Percentiles rank a stretch among this genome's conserved stretches.
phyloP scores from a whole-genome alignment of 2,329 filamentous ascomycete species.

The Microcera coccophila region DNA sequence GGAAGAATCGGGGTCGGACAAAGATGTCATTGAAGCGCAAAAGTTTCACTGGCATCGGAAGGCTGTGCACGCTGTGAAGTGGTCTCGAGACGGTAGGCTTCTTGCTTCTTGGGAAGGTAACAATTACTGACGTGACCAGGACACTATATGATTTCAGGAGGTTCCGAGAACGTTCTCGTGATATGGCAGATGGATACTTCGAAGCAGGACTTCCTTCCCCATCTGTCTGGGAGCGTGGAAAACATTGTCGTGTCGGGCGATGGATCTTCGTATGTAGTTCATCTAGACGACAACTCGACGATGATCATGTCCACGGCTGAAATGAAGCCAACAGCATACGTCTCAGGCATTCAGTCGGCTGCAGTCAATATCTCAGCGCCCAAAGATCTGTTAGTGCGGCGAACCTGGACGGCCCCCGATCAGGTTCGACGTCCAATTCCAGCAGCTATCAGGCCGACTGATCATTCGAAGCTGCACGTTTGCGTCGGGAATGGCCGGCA shows the following conservation, averaged over 20 bases:
- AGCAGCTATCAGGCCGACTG: slow-evolving; percentile 58
- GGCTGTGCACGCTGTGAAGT: slow-evolving; percentile 79
- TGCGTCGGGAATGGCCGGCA: slow-evolving; percentile 62
- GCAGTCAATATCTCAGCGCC: slow-evolving; percentile 48
- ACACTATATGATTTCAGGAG: slow-evolving; percentile 91
- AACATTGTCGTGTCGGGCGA: slow-evolving; percentile 76
- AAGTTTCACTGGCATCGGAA: slow-evolving; percentile 89
- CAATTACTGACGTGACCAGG: slow-evolving; percentile 53
- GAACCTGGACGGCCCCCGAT: slow-evolving; percentile 46
- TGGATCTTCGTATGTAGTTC: slow-evolving; percentile 78
- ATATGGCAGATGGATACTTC: slow-evolving; percentile 91
- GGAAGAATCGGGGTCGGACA: slow-evolving; percentile 36
- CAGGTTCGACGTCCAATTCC: slow-evolving; percentile 51
- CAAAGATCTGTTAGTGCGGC: slow-evolving; percentile 51
- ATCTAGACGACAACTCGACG: slow-evolving; percentile 85
- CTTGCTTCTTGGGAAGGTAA: not conserved
- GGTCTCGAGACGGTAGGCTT: slow-evolving; percentile 77
- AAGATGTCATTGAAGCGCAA: slow-evolving; percentile 53
- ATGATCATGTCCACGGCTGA: slow-evolving; percentile 90
- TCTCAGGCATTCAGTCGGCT: slow-evolving; percentile 74
- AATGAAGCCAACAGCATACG: slow-evolving; percentile 76
- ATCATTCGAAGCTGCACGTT: slow-evolving; percentile 62
- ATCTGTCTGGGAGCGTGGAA: slow-evolving; percentile 80
- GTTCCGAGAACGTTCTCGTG: slow-evolving; percentile 82
- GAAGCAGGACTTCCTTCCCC: slow-evolving; percentile 79